Percentiles rank a stretch among this genome's conserved stretches.
Conservation (phyloP, 2,329 filamentous ascomycete species). For the Hypomyces rosellus region DNA sequence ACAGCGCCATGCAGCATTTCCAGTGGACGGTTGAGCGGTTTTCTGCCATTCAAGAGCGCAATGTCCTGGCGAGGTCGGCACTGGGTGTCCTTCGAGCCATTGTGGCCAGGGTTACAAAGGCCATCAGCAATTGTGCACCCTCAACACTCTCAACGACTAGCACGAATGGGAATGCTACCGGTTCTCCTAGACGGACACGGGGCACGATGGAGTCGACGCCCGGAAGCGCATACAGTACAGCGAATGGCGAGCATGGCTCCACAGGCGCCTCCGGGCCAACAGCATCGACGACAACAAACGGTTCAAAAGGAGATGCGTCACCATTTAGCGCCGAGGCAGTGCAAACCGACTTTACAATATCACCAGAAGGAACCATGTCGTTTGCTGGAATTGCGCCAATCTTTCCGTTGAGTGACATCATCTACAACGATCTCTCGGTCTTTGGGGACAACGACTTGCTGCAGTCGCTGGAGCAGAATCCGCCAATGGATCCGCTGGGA, state of each 20-base stretch:
- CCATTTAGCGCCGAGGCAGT: background rate
- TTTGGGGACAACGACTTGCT: slow-evolving; percentile 25
- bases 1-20: slow-evolving; percentile 48
- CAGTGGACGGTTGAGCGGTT: slow-evolving; percentile 55
- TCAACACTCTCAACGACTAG: slow-evolving; percentile 11
- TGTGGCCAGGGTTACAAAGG: slow-evolving; percentile 46
- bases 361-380: slow-evolving; percentile 35
- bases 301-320: slow-evolving; percentile 16
- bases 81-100: slow-evolving; percentile 51
- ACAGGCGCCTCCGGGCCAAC: slow-evolving; percentile 10
- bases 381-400: slow-evolving; percentile 48
- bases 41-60: slow-evolving; percentile 47
- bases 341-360: slow-evolving; percentile 32
- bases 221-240: too few species aligned
- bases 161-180: slow-evolving; percentile 7
- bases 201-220: too few species aligned
- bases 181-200: too few species aligned
- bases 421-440: slow-evolving; percentile 51
- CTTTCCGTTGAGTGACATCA: slow-evolving; percentile 50
- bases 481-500: slow-evolving; percentile 10
- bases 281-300: slow-evolving; percentile 5
- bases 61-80: slow-evolving; percentile 47
- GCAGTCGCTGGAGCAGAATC: slow-evolving; percentile 14
- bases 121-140: slow-evolving; percentile 30
- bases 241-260: too few species aligned